Base-by-base conservation (phyloP, 768 basidiomycete genomes). In the Butyriboletus loyo region DNA sequence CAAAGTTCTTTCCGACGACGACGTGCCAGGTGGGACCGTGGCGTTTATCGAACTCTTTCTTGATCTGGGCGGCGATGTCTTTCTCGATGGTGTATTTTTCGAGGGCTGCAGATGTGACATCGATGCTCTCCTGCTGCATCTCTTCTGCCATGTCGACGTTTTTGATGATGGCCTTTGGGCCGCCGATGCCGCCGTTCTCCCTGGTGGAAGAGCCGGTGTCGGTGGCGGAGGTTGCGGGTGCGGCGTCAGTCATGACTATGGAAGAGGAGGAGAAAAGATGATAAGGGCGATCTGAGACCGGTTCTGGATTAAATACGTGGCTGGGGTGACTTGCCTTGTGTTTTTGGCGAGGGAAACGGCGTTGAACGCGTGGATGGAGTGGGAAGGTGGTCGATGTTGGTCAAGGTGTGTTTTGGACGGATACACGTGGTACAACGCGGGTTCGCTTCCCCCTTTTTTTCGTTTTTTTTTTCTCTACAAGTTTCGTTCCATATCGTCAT, bases 1-100 rank as follows among this genome's bases (percentile, higher is more conserved):
- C 95, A 83, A 96, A 98, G 77, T 98, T 97, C 80, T 96, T 98
- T 55, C 96, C 96, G 46, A 96, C 96, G 59, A 98, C 94, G 70
- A 94, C 93, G 70, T 98, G 96, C 96, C 96, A 98, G 62, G 95
- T 97, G 51, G 91, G 85, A 24, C 92, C 92, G 62, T 92, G 86
- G 72, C 87, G 78, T 74, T 85, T 80, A 79, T 98, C 96, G 69
- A 95, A 93, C 76, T 97, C 93, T 73, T 94, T 94, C 83, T 98
- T 98, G 83, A 98, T 90, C 72, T 90, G 86, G 37, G 95, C 93
- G 15, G 96, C 96, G 67, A 98, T 93, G 72, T 98, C 96, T 74
- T 97, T 98, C 79, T 98, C 96, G 76, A 97, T 88, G 72, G 82
- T 86, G 76, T 85, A 92, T 71, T 92, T 89, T 63, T 94, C 88